phyloP scores from a whole-genome alignment of 73 alveolate genomes.

The Tetrahymena malaccensis region DNA sequence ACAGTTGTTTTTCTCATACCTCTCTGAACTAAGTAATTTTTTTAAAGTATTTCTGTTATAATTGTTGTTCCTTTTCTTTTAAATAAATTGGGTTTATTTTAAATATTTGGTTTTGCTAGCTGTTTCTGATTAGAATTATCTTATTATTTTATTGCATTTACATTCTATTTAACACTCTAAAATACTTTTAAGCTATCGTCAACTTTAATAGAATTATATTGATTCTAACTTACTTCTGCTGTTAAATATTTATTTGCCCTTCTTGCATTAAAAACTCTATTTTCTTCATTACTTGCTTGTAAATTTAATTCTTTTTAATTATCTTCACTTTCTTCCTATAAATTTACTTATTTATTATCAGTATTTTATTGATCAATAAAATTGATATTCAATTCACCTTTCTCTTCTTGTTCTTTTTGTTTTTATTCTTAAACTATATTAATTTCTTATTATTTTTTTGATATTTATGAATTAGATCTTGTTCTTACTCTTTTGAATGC shows the following conservation, averaged over 20 bases:
- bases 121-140: neutral
- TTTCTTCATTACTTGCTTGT: neutral
- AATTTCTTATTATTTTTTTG: neutral
- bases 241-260: neutral
- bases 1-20: neutral
- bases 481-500: neutral
- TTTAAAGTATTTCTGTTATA: neutral
- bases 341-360: neutral
- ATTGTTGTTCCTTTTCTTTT: neutral
- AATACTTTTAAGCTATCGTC: neutral
- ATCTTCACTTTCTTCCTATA: neutral
- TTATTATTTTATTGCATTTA: too few species aligned
- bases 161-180: neutral
- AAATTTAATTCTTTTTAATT: neutral
- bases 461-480: neutral
- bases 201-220: neutral
- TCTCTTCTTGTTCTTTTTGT: neutral
- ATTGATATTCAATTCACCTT: neutral
- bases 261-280: neutral
- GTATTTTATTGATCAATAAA: neutral
- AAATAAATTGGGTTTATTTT: neutral
- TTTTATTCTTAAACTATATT: neutral
- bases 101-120: neutral
- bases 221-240: neutral
- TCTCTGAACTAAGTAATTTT: neutral